phyloP scores from a whole-genome alignment of 2,329 filamentous ascomycete genomes.

The Alternaria sp. region DNA sequence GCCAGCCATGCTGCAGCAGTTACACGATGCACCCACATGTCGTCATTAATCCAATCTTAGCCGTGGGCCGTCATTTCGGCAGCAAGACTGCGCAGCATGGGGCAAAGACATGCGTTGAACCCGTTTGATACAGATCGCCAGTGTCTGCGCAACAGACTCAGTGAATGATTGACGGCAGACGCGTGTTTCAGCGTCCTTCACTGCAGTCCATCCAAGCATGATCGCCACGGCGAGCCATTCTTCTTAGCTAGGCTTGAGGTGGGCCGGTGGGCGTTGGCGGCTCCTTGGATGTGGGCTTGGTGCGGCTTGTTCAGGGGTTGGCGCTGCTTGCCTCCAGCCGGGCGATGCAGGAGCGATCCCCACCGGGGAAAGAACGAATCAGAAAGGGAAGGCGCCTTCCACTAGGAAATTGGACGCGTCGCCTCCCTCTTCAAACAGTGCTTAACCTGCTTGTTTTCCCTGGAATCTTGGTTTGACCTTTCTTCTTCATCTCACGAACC shows the following conservation, averaged over 20 bases:
- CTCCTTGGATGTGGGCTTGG: conserved; percentile 11
- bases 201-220: conserved; percentile 22
- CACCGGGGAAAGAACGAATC: conserved; percentile 6
- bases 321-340: conserved; percentile 8
- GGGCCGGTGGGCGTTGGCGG: conserved; percentile 4
- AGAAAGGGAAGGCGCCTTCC: background rate
- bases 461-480: background rate
- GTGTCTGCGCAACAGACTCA: background rate
- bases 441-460: conserved; percentile 11
- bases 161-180: conserved; percentile 15
- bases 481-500: conserved; percentile 1
- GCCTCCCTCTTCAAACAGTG: conserved; percentile 9
- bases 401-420: conserved; percentile 18
- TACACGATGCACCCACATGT: conserved; percentile 2
- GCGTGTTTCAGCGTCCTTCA: conserved; percentile 20
- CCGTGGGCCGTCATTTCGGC: conserved; percentile 8
- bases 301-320: conserved; percentile 21
- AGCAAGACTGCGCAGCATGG: background rate
- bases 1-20: conserved; percentile 1
- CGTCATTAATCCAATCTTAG: conserved; percentile 4
- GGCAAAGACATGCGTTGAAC: background rate
- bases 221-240: conserved; percentile 15
- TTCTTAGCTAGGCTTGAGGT: conserved; percentile 11
- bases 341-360: background rate
- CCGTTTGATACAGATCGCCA: conserved; percentile 19